Evolutionary conservation across 2,329 filamentous ascomycete genomes (phyloP).

Genomic region (Aspergillus japonicus): DNA sequence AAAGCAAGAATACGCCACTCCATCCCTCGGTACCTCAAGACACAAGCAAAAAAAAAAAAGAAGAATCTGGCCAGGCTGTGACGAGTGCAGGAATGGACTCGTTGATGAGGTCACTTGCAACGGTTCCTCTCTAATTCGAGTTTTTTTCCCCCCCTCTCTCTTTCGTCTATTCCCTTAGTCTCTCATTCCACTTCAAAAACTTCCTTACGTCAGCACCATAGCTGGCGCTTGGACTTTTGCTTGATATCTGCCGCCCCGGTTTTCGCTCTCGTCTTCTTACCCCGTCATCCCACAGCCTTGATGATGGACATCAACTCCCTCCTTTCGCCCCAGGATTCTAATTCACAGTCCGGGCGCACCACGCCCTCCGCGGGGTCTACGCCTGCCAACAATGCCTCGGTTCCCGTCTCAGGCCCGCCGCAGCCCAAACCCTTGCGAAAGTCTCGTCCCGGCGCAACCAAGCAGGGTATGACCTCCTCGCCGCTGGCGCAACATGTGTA

Average conservation of each 20-base stretch:
- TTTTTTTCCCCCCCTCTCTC: background rate
- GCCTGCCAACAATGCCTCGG: slow-evolving; percentile 27
- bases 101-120: slow-evolving; percentile 31
- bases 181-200: slow-evolving; percentile 2
- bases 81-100: slow-evolving; percentile 38
- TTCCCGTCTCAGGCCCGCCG: slow-evolving; percentile 24
- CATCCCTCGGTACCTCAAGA: slow-evolving; percentile 8
- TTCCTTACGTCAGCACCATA: slow-evolving; percentile 14
- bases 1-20: slow-evolving; percentile 1
- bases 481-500: slow-evolving; percentile 46
- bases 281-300: slow-evolving; percentile 8
- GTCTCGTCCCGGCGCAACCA: slow-evolving; percentile 32
- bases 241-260: slow-evolving; percentile 15
- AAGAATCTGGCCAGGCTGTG: slow-evolving; percentile 24
- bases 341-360: slow-evolving; percentile 38
- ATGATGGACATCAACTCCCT: slow-evolving; percentile 50
- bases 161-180: slow-evolving; percentile 5
- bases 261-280: slow-evolving; percentile 20
- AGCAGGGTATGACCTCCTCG: slow-evolving; percentile 40
- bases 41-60: no score
- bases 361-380: slow-evolving; percentile 29
- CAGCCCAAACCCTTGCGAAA: slow-evolving; percentile 40
- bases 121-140: slow-evolving; percentile 28
- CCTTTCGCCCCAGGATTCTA: slow-evolving; percentile 45
- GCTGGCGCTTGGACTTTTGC: slow-evolving; percentile 20